Base-by-base conservation (phyloP, 2,329 filamentous ascomycete species). In the Fusarium nygamai region DNA sequence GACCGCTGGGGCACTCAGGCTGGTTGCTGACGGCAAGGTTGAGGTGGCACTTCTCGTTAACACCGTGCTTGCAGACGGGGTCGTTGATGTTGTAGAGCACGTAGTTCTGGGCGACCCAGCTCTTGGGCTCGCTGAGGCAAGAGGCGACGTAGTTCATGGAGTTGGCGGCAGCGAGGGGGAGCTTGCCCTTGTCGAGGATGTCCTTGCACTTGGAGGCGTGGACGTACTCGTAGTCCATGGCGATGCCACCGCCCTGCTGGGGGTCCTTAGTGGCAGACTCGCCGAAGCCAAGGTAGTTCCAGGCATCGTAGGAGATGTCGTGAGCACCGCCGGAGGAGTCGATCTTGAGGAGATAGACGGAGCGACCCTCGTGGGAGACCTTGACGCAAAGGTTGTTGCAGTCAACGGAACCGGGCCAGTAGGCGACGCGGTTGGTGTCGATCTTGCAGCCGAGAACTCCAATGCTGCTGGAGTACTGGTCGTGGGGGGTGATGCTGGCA, bases 291-390 rank as follows among this genome's bases (percentile, higher is more conserved):
- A 91, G 87, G 76, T 87, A 87, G 84, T 89, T 90, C 88, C 88
- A 91, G 57, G 89, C 88, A 71, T 91, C 89, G 83, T 91, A 91
- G 65, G 84, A 86, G 82, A 91, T 86, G 80, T 91, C 89, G 79
- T 89, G 80, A 60, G 88, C 89, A 56, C 88, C 88, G 46, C 83
- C 84, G 1, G 88, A 90, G 59, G 83, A 80, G 83, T 91, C 89
- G 71, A 91, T 82, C 79, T 86, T 86, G 69, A 91, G 85, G 61
- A 94, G 88, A 75, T 89, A 85, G 64, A 92, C 80, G 44, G 81
- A 83, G 68, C 87, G 86, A 64, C 81, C 86, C 48, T 79, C 82
- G 79, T 87, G 82, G 64, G 82, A 84, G 69, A 91, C 82, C 80
- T 86, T 86, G 76, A 90, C 83, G 81, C 89, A 91, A 74, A 91